phyloP scores from a whole-genome alignment of 139 green algal genomes.

The Tetradesmus lagerheimii region DNA sequence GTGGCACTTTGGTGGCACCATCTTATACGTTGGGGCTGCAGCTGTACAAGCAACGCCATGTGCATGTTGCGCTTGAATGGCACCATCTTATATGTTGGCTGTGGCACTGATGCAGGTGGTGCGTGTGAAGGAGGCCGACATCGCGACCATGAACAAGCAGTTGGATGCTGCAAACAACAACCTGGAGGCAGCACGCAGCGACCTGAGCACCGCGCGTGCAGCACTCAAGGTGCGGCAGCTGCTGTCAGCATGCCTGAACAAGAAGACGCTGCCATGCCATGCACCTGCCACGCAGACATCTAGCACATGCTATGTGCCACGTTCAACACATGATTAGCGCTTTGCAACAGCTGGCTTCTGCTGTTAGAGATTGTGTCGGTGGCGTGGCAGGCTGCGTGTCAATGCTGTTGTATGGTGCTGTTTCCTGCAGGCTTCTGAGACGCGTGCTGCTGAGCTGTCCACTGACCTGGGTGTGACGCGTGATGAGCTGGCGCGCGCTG shows the following conservation, averaged over 20 bases:
- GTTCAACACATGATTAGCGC: background rate
- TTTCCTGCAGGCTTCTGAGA: conserved; percentile 33
- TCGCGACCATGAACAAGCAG: conserved; percentile 28
- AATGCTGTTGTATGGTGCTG: no score
- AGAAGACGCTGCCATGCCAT: background rate
- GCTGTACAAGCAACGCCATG: no score
- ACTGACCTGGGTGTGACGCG: conserved; percentile 38
- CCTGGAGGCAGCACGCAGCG: background rate
- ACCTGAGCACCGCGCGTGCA: background rate
- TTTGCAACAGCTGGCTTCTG: no score
- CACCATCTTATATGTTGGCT: background rate
- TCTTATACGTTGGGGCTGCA: no score
- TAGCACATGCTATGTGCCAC: background rate
- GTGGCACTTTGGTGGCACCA: no score
- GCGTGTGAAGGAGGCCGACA: conserved; percentile 36
- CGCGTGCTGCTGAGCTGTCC: background rate
- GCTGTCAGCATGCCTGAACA: background rate
- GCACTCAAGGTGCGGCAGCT: conserved; percentile 5
- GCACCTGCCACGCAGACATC: background rate
- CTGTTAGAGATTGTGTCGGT: no score
- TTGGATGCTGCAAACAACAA: background rate
- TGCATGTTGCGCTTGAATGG: no score
- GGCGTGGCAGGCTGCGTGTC: no score
- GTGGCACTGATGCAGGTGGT: conserved; percentile 21
- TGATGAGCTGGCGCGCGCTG: conserved; percentile 46